phyloP scores from a whole-genome alignment of 2,329 filamentous ascomycete genomes.

The Paecilomyces variotii region DNA sequence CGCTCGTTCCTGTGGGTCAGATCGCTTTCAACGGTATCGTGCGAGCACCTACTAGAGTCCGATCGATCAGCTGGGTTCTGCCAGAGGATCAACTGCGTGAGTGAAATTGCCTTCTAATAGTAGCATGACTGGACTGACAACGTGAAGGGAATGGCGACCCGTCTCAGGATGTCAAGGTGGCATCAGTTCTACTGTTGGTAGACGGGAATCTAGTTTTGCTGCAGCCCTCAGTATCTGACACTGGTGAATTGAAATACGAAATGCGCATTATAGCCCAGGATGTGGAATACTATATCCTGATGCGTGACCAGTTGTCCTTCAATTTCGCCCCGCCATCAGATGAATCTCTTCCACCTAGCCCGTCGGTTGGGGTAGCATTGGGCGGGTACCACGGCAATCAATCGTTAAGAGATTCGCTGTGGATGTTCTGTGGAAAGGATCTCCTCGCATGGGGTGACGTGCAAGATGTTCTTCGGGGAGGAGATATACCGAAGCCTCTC shows the following conservation, averaged over 20 bases:
- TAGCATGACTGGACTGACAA: constrained; percentile 7
- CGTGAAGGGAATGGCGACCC: constrained; percentile 70
- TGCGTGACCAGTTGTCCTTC: constrained; percentile 67
- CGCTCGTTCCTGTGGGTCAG: constrained; percentile 87
- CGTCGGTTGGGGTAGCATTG: constrained; percentile 39
- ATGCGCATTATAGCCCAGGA: constrained; percentile 96
- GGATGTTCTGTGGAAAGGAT: constrained; percentile 85
- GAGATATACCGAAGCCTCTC: constrained; percentile 66
- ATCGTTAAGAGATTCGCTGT: constrained; percentile 75
- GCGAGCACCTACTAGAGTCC: constrained; percentile 80
- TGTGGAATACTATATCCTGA: constrained; percentile 88
- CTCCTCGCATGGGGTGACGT: constrained; percentile 86
- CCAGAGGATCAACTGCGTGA: constrained; percentile 76
- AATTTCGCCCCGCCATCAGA: constrained; percentile 41
- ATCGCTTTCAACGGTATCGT: constrained; percentile 97
- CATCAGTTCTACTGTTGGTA: constrained; percentile 91
- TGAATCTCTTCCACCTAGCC: constrained; percentile 41
- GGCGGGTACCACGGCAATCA: constrained; percentile 40
- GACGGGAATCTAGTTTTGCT: constrained; percentile 92
- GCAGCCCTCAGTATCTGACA: constrained; percentile 74
- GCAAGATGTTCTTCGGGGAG: constrained; percentile 68
- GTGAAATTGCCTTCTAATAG: constrained; percentile 15
- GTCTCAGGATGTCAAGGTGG: constrained; percentile 87
- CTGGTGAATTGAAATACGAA: constrained; percentile 87
- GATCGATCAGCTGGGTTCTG: constrained; percentile 90